Evolutionary conservation across 768 basidiomycete genomes (phyloP).

Genomic region (Leucogyrophana mollusca): DNA sequence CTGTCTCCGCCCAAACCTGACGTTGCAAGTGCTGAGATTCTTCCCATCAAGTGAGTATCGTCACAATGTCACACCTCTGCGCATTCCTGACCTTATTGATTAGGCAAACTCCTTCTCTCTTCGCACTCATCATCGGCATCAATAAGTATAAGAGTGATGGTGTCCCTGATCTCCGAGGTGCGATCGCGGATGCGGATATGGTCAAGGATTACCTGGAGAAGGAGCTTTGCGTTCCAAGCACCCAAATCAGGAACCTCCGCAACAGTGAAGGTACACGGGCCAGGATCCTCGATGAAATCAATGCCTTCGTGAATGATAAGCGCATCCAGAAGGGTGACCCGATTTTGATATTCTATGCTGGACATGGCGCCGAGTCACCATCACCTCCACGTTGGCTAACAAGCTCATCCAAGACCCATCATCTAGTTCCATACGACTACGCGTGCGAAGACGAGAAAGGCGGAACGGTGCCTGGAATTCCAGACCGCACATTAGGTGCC

Average conservation of each 20-base stretch:
- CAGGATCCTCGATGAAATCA: constrained; percentile 28
- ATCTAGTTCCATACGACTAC: constrained; percentile 34
- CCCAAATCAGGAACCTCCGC: constrained; percentile 37
- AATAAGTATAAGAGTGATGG: constrained; percentile 35
- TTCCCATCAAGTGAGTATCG: too few species aligned
- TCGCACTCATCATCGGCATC: constrained; percentile 45
- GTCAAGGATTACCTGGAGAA: too few species aligned
- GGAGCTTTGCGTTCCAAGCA: constrained; percentile 33
- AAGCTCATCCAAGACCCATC: constrained; percentile 23
- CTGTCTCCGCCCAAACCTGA: too few species aligned
- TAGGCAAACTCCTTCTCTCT: too few species aligned
- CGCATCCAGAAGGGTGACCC: too few species aligned
- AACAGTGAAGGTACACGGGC: constrained; percentile 35
- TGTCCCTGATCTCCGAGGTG: constrained; percentile 30
- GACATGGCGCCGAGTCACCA: constrained; percentile 38
- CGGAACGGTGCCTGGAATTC: constrained; percentile 32
- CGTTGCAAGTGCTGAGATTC: too few species aligned
- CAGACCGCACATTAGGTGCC: constrained; percentile 40
- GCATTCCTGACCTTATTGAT: too few species aligned
- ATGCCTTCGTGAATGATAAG: constrained; percentile 19
- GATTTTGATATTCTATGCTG: constrained; percentile 44
- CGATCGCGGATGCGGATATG: constrained; percentile 39
- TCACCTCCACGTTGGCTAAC: constrained; percentile 30
- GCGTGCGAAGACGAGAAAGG: constrained; percentile 6
- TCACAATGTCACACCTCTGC: too few species aligned